Conservation (phyloP, 2,329 filamentous ascomycete genomes). For the Cercospora beticola region DNA sequence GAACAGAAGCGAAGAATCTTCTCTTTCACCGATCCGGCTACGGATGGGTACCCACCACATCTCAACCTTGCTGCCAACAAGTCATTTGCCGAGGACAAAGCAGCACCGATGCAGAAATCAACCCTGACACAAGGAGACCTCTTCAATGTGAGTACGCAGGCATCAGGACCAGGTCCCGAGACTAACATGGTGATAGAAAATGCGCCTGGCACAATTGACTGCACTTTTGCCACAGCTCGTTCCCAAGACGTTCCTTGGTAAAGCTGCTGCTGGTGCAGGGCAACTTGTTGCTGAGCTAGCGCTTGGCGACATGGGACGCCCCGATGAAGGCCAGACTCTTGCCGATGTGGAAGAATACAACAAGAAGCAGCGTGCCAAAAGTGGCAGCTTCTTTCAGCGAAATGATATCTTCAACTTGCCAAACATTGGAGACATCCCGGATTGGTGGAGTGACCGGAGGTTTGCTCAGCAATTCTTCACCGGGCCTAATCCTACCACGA, state of each 20-base stretch:
- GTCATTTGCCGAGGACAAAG: constrained; percentile 25
- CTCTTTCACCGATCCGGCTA: constrained; percentile 23
- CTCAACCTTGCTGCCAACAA: constrained; percentile 31
- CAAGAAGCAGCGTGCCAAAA: constrained; percentile 14
- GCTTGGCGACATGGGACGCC: constrained; percentile 21
- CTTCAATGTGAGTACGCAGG: constrained; percentile 23
- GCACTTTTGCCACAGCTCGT: constrained; percentile 29
- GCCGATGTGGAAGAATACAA: constrained; percentile 21
- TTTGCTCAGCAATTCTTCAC: constrained; percentile 50
- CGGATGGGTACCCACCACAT: constrained; percentile 35
- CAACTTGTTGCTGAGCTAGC: constrained; percentile 11
- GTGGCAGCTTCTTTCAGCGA: constrained; percentile 13
- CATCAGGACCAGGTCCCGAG: background rate
- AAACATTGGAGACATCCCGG: constrained; percentile 36
- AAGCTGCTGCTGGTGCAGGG: background rate
- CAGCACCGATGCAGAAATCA: constrained; percentile 15
- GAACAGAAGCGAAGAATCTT: constrained; percentile 26
- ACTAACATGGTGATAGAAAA: constrained; percentile 5
- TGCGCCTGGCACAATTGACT: constrained; percentile 30
- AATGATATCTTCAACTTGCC: constrained; percentile 33
- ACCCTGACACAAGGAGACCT: constrained; percentile 22
- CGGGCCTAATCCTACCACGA: constrained; percentile 48
- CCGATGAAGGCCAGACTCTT: constrained; percentile 18
- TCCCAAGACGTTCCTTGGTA: constrained; percentile 25
- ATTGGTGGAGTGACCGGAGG: constrained; percentile 48